phyloP scores from a whole-genome alignment of 148 eudicot species.

The Rheum nobile region DNA sequence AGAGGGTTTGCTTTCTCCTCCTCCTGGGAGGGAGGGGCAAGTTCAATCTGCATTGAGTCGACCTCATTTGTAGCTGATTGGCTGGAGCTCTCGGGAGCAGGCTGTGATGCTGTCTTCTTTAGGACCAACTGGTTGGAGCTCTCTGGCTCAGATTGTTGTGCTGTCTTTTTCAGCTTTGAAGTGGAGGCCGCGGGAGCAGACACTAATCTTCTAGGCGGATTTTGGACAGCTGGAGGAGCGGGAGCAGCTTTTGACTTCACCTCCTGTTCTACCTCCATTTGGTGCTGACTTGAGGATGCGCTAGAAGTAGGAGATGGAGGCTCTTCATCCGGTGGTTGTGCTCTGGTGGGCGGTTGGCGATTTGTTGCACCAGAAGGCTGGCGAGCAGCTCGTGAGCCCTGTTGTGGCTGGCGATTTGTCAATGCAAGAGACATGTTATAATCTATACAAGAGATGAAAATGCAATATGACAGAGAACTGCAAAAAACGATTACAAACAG shows the following conservation, averaged over 20 bases:
- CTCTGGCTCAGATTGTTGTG: slow-evolving; percentile 15
- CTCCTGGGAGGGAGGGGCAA: slow-evolving; percentile 22
- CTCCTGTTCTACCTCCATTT: slow-evolving; percentile 21
- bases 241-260: slow-evolving; percentile 22
- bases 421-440: not conserved
- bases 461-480: not conserved
- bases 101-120: slow-evolving; percentile 28
- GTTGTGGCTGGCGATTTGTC: slow-evolving; percentile 41
- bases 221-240: slow-evolving; percentile 13
- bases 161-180: slow-evolving; percentile 7
- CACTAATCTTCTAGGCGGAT: slow-evolving; percentile 13
- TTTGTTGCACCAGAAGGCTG: slow-evolving; percentile 35
- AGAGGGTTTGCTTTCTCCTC: slow-evolving; percentile 27
- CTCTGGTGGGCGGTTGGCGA: slow-evolving; percentile 4
- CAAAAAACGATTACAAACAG: not conserved
- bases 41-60: slow-evolving; percentile 30
- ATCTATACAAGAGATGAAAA: not conserved
- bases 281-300: slow-evolving; percentile 24
- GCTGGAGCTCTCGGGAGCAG: slow-evolving; percentile 24
- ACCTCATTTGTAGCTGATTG: slow-evolving; percentile 18
- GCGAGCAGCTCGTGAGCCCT: slow-evolving; percentile 28
- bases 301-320: slow-evolving; percentile 54
- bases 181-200: slow-evolving; percentile 20
- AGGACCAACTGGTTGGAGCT: slow-evolving; percentile 8
- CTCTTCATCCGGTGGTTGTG: slow-evolving; percentile 23